A percentile compares a stretch with the other conserved stretches of the same genome.
These are phyloP conservation scores for Fraxinus dipetala DNA, from an alignment of 305 asterid genomes.

Conservation along the genomic window DNA sequence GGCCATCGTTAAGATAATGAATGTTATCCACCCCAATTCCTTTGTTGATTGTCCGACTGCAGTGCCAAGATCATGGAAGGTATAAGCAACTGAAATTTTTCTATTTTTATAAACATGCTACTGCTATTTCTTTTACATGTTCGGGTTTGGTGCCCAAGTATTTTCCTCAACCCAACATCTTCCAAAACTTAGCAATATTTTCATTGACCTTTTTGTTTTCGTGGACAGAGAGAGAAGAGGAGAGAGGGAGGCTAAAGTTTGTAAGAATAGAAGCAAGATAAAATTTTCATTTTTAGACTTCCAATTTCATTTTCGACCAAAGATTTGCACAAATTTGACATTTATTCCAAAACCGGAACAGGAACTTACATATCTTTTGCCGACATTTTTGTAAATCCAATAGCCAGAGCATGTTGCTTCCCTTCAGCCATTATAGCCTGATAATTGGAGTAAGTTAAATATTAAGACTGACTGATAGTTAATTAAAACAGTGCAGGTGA, in stretches of 20 bases:
- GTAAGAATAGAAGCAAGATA: not conserved
- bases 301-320: not conserved
- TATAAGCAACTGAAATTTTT: constrained; percentile 8
- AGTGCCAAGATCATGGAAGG: constrained; percentile 26
- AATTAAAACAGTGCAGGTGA: not conserved
- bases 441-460: constrained; percentile 11
- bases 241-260: not conserved
- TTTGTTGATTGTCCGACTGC: constrained; percentile 78
- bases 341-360: constrained; percentile 2
- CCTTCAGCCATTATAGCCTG: constrained; percentile 99
- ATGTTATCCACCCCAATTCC: constrained; percentile 97
- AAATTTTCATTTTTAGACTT: not conserved
- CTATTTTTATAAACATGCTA: not conserved
- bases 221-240: not conserved
- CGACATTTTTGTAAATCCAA: constrained; percentile 94
- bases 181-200: not conserved
- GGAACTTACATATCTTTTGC: constrained; percentile 85
- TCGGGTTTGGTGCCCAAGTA: not conserved
- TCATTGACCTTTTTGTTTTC: not conserved
- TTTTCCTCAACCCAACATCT: not conserved
- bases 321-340: not conserved
- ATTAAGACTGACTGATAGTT: not conserved
- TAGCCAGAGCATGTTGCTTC: constrained; percentile 95
- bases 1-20: constrained; percentile 99
- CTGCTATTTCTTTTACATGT: not conserved